These are phyloP conservation scores for Aspergillus affinis DNA, from an alignment of 495 filamentous ascomycete genomes.

Conservation along the genomic window DNA sequence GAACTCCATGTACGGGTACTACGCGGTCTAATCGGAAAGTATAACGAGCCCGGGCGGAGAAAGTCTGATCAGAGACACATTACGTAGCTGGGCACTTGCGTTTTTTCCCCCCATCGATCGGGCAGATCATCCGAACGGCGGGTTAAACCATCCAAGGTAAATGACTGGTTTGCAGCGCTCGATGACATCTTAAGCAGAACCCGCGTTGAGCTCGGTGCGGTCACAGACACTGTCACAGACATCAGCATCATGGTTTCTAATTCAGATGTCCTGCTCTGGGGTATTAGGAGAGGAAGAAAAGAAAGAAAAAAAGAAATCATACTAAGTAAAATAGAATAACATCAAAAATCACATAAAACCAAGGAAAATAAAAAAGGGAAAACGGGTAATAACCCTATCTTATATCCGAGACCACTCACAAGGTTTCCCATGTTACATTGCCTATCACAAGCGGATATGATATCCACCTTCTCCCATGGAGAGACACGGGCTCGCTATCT, in stretches of 20 bases:
- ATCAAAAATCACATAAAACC: not conserved
- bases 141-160: not conserved
- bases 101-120: not conserved
- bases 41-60: not conserved
- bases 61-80: conserved; percentile 7
- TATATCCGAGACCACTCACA: conserved; percentile 1
- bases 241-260: not conserved
- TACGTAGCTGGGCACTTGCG: conserved; percentile 8
- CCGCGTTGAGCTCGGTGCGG: not conserved
- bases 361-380: not conserved
- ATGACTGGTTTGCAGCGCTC: not conserved
- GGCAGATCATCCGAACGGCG: not conserved
- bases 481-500: not conserved
- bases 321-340: too few species aligned
- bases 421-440: not conserved
- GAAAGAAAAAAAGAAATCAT: not conserved
- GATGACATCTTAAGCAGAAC: not conserved
- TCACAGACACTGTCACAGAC: not conserved
- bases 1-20: conserved; percentile 6
- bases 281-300: not conserved
- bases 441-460: conserved; percentile 3
- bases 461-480: not conserved
- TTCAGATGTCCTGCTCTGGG: not conserved
- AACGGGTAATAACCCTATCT: conserved; percentile 7
- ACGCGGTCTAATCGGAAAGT: conserved; percentile 4